A percentile compares a stretch with the other conserved stretches of the same genome.
Conservation (phyloP, 441 rosid species). For the Adansonia madagascariensis region DNA sequence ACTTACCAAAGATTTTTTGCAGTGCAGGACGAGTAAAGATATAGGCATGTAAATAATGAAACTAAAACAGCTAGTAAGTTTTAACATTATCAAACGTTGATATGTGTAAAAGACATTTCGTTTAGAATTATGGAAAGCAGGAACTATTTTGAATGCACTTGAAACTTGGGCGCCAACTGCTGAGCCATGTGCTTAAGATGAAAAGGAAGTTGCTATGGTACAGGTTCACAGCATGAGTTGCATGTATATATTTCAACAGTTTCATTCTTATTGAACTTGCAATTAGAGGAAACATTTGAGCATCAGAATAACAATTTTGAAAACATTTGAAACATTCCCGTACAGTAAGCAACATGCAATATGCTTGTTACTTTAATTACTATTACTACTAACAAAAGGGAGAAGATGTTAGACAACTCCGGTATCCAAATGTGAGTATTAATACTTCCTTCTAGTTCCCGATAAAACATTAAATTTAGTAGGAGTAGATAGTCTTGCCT, state of each 20-base stretch:
- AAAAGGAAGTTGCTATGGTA: not conserved
- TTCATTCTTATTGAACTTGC: not conserved
- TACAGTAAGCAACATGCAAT: not conserved
- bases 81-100: not conserved
- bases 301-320: constrained; percentile 2
- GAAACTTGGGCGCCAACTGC: not conserved
- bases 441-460: not conserved
- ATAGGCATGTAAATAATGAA: not conserved
- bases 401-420: not conserved
- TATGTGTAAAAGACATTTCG: not conserved
- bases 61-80: not conserved
- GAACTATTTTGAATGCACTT: not conserved
- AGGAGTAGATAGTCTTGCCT: not conserved
- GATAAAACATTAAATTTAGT: not conserved
- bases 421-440: not conserved
- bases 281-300: not conserved
- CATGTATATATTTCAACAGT: not conserved
- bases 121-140: not conserved
- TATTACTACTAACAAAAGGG: not conserved
- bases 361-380: not conserved
- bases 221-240: not conserved
- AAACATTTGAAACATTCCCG: too few relatives aligned
- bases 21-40: not conserved
- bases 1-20: not conserved
- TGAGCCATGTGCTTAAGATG: not conserved